Evolutionary conservation across 495 filamentous ascomycete species (phyloP).

Genomic region (Tetracladium marchalianum): DNA sequence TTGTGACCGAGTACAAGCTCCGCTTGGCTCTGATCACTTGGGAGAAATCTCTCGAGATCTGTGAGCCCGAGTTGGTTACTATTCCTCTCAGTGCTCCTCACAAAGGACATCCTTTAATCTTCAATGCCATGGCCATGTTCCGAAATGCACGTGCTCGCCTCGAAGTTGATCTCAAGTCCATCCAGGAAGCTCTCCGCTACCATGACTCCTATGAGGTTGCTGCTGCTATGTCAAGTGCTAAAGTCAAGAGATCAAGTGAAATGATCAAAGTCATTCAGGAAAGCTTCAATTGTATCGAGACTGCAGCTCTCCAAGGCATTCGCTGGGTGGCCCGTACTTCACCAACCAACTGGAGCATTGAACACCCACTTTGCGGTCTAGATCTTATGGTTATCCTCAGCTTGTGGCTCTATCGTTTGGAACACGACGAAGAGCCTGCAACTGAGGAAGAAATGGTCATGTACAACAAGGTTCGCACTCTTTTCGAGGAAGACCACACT

Average conservation of each 20-base stretch:
- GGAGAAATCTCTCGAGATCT: conserved; percentile 91
- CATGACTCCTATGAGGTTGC: conserved; percentile 96
- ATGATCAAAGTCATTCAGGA: conserved; percentile 98
- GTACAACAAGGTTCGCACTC: conserved; percentile 88
- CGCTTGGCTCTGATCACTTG: conserved; percentile 92
- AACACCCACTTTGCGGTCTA: conserved; percentile 93
- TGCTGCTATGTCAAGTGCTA: conserved; percentile 88
- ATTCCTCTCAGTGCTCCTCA: conserved; percentile 90
- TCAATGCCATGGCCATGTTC: conserved; percentile 97
- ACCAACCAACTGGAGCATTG: conserved; percentile 97
- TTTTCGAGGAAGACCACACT: conserved; percentile 82
- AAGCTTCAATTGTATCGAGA: conserved; percentile 97
- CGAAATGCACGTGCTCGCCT: conserved; percentile 88
- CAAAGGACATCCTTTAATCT: conserved; percentile 95
- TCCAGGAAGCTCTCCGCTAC: conserved; percentile 94
- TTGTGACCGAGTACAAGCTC: conserved; percentile 97
- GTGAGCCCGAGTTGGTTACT: conserved; percentile 83
- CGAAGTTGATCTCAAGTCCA: conserved; percentile 87
- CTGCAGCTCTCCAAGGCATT: conserved; percentile 86
- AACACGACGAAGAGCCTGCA: conserved; percentile 95
- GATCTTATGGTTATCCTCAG: conserved; percentile 98
- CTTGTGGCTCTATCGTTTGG: conserved; percentile 95
- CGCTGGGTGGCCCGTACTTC: conserved; percentile 96
- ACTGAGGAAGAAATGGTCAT: conserved; percentile 85
- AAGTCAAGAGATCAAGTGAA: conserved; percentile 87